A percentile compares a stretch with the other conserved stretches of the same genome.
Conservation (phyloP, 2,329 filamentous ascomycete genomes). For the Penicillium thymicola region DNA sequence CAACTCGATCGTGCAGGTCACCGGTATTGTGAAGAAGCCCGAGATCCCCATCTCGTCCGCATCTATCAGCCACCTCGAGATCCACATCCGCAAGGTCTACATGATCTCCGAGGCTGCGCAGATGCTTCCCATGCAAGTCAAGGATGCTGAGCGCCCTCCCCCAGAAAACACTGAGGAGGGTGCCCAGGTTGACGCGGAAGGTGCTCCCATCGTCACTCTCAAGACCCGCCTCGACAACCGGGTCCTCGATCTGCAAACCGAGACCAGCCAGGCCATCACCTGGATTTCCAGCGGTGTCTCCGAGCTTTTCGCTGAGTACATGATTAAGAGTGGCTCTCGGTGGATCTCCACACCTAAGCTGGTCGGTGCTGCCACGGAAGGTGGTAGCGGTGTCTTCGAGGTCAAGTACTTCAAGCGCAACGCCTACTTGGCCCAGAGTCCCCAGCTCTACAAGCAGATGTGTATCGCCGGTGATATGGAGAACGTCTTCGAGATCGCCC, state of each 20-base stretch:
- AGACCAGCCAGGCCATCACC: conserved; percentile 88
- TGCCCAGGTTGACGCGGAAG: conserved; percentile 49
- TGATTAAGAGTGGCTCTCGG: conserved; percentile 70
- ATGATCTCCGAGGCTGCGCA: conserved; percentile 64
- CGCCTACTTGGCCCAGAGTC: conserved; percentile 65
- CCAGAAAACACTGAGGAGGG: conserved; percentile 47
- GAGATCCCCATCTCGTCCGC: conserved; percentile 86
- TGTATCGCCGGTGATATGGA: conserved; percentile 62
- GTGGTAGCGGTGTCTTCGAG: conserved; percentile 86
- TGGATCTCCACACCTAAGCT: conserved; percentile 88
- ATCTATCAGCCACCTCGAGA: conserved; percentile 73
- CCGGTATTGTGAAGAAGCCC: conserved; percentile 76
- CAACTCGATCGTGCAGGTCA: conserved; percentile 79
- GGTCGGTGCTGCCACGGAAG: conserved; percentile 86
- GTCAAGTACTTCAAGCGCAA: conserved; percentile 84
- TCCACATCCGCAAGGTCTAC: conserved; percentile 85
- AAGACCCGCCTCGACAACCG: conserved; percentile 86
- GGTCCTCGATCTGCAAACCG: conserved; percentile 85
- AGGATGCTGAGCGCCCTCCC: conserved; percentile 50
- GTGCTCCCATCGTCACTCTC: conserved; percentile 70
- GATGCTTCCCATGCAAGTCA: conserved; percentile 59
- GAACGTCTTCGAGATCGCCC: conserved; percentile 62
- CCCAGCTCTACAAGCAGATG: conserved; percentile 68
- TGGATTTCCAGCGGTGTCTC: conserved; percentile 63
- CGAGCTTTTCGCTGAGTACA: conserved; percentile 73